Evolutionary conservation across 176 grass and related monocot species (phyloP).

Genomic region (Tillandsia fasciculata): DNA sequence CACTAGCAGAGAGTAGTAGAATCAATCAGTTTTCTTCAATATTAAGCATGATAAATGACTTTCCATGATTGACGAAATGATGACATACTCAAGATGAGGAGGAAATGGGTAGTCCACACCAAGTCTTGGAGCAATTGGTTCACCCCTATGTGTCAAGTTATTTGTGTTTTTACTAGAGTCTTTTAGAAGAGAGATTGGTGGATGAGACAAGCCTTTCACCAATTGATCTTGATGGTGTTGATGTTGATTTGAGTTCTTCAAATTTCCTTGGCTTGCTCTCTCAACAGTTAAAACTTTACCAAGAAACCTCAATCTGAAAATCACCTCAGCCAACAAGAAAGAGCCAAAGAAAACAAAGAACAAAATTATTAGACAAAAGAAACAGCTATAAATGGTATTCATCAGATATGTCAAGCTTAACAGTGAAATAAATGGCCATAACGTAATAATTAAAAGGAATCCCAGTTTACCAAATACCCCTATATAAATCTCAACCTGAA

Average conservation of each 20-base stretch:
- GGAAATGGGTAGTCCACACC: constrained; percentile 91
- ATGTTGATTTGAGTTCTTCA: constrained; percentile 31
- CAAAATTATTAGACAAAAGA: background rate
- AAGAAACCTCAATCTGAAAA: constrained; percentile 76
- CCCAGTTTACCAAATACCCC: too few relatives aligned
- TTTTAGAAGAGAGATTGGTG: constrained; percentile 20
- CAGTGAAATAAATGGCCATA: background rate
- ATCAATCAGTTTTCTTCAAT: background rate
- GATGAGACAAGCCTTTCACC: constrained; percentile 15
- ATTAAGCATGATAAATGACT: constrained; percentile 5
- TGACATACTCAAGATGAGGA: constrained; percentile 75
- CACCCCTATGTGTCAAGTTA: constrained; percentile 27
- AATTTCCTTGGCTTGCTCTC: constrained; percentile 39
- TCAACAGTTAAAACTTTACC: constrained; percentile 73
- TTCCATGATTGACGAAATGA: background rate
- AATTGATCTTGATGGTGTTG: constrained; percentile 34
- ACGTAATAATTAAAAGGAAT: too few relatives aligned
- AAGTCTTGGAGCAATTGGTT: constrained; percentile 69
- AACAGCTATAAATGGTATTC: background rate
- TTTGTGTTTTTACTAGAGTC: constrained; percentile 25
- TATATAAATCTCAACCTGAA: too few relatives aligned
- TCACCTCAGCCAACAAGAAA: constrained; percentile 14
- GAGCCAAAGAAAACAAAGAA: background rate
- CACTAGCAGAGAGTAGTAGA: background rate
- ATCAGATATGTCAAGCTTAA: background rate